phyloP scores from a whole-genome alignment of 345 rosid genomes.

The Pugionium cornutum region DNA sequence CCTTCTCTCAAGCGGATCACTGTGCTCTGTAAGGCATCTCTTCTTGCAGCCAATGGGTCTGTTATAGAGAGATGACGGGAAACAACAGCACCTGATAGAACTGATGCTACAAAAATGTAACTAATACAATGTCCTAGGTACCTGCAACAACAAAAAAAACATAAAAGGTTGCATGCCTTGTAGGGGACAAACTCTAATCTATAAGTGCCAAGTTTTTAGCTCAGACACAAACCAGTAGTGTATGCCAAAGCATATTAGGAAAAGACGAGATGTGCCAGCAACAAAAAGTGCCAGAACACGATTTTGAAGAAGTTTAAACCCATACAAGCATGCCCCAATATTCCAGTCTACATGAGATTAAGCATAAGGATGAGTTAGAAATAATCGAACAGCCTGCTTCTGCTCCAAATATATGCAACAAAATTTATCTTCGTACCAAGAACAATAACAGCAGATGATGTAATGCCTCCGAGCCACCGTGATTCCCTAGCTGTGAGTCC shows the following conservation, averaged over 20 bases:
- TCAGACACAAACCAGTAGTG: constrained; percentile 85
- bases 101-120: constrained; percentile 93
- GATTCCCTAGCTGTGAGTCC: constrained; percentile 94
- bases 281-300: constrained; percentile 90
- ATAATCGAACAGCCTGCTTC: constrained; percentile 16
- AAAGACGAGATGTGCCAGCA: constrained; percentile 86
- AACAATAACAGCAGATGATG: constrained; percentile 92
- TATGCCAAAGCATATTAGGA: constrained; percentile 97
- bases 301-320: constrained; percentile 85
- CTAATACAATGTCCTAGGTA: constrained; percentile 98
- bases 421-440: constrained; percentile 58
- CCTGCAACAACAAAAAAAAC: constrained; percentile 50
- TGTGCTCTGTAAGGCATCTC: constrained; percentile 95
- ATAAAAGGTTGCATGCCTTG: constrained; percentile 26
- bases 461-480: constrained; percentile 94
- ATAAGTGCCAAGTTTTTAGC: constrained; percentile 13
- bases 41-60: constrained; percentile 90
- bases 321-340: constrained; percentile 97
- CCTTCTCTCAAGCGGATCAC: constrained; percentile 98
- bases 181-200: constrained; percentile 23
- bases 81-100: constrained; percentile 93
- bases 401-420: constrained; percentile 25
- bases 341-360: constrained; percentile 80
- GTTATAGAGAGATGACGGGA: constrained; percentile 86
- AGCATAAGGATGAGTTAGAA: constrained; percentile 26